Evolutionary conservation across 345 rosid genomes (phyloP), one percentile per base, ranked within the genome.

Genomic region (Bretschneidera sinensis): DNA sequence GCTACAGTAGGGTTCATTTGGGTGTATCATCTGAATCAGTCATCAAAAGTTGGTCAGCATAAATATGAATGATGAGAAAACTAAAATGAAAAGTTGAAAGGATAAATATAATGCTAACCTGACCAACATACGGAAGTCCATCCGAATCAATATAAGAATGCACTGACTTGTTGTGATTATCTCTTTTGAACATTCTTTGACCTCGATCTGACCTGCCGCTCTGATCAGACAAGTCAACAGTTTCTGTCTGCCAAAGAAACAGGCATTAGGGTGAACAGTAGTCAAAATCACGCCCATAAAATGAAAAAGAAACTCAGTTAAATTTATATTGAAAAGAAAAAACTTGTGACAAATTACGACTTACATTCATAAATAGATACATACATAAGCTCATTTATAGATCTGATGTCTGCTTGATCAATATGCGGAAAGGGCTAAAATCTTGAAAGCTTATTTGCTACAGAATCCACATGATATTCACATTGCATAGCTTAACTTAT

Each of bases 121-220:
- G 96, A 64, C 97, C 96, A 74, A 90, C 84, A 77, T 80, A 82
- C 25, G 97, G 97, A 78, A 90, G 92, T 52, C 99, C 99, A 75
- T 88, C 99, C 11, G 85, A 74, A 79, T 89, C 98, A 65, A 92
- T 79, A 66, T 48, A 24, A 66, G 87, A 64, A 71, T 78, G 82
- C 49, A 31, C 54, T 24, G 87, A 71, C 68, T 57, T 84, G 64
- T 83, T 83, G 61, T 59, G 49, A 59, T 63, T 73, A 67, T 80
- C 79, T 69, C 96, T 86, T 64, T 73, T 77, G 68, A 90, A 94
- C 55, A 66, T 71, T 72, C 55, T 78, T 55, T 70, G 68, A 51
- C 75, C 58, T 69, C 71, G 63, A 45, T 63, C 84, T 57, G 77
- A 73, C 72, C 71, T 81, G 65, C 81, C 81, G 31, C 68, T 66